Base-by-base conservation (phyloP, 169 alveolate species). In the Condylostoma magnum region DNA sequence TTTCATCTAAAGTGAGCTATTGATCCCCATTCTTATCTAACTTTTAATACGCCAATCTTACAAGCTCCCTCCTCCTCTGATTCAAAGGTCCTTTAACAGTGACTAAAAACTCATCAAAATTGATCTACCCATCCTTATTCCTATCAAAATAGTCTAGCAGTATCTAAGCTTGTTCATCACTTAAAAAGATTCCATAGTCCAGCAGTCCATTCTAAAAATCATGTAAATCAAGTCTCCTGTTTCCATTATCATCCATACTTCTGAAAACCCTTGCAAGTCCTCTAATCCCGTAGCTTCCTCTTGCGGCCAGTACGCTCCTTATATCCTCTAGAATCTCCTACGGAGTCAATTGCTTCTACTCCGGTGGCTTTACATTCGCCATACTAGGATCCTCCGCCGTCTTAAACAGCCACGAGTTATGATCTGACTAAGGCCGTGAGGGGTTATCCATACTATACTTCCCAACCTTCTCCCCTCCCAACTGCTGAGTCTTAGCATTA, bases 251-350 rank as follows among this genome's bases (percentile, higher is more conserved):
- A 44, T 82, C 93, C 46, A 86, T 75, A 6, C 53, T 60, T 69
- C 73, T 81, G 85, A 86, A 86, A 34, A 79, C 54, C 73, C 76
- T 81, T 12, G 93, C 85, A 3, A 80, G 44, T 3, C 90, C 86
- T 72, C 86, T 78, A 38, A 86, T 80, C 6, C 93, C 90, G 31
- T 67, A 67, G 10, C 84, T 68, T 37, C 90, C 87, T 54, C 87
- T 76, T 54, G 73, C 76, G 0, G 44, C 22, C 4, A 83, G 71
- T 20, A 43, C 67, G 20, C 55, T 31, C 56, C 58, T 82, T 30
- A 82, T 69, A 18, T 69, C 70, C 27, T 50, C 51, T n/a, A 82
- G 34, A 5, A 82, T 20, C 33, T 72, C 83, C 2, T 82, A 81
- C 15, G 68, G 58, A 8, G 77, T 47, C 43, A 34, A 37, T 67